Evolutionary conservation across 441 rosid species (phyloP).

Genomic region (Erodium moschatum): DNA sequence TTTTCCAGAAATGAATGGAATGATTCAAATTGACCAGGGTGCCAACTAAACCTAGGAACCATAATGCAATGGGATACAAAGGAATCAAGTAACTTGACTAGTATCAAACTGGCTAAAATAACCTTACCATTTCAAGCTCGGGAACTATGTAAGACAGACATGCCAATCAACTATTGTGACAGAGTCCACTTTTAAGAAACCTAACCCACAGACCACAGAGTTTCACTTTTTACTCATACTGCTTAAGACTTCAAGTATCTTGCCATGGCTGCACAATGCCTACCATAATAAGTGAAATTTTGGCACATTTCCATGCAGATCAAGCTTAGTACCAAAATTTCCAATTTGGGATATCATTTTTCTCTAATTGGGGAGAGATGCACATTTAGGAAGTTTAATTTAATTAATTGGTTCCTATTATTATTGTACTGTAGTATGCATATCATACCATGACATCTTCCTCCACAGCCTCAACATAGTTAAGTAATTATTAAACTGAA

Average conservation of each 20-base stretch:
- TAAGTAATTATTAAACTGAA: not conserved
- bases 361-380: not conserved
- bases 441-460: not conserved
- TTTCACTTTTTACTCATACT: not conserved
- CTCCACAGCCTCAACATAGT: not conserved
- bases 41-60: not conserved
- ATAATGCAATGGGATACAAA: not conserved
- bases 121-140: not conserved
- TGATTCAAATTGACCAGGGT: not conserved
- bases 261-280: too few species aligned
- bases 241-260: too few species aligned
- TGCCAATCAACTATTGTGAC: not conserved
- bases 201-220: not conserved
- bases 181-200: not conserved
- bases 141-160: not conserved
- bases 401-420: too few species aligned
- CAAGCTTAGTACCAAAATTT: too few species aligned
- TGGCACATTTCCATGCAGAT: too few species aligned
- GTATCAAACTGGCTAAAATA: not conserved
- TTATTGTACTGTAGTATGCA: too few species aligned
- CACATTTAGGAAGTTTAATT: not conserved
- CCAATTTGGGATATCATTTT: not conserved
- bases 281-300: too few species aligned
- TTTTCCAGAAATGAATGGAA: not conserved
- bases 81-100: not conserved